phyloP scores from a whole-genome alignment of 2,329 filamentous ascomycete species.

The Fusarium sp. region DNA sequence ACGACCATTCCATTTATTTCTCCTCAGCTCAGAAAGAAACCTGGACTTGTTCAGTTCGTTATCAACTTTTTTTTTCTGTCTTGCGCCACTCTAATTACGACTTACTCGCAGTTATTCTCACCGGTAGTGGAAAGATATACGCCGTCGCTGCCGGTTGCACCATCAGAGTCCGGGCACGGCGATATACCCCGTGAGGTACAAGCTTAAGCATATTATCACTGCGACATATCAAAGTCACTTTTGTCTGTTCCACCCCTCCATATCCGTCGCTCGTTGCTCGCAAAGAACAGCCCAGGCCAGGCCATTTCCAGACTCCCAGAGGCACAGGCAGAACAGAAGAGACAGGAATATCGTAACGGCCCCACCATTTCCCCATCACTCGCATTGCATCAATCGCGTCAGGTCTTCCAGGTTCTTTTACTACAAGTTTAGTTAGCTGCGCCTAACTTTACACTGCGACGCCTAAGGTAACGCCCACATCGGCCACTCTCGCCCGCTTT shows the following conservation, averaged over 20 bases:
- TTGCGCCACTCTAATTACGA: slow-evolving; percentile 15
- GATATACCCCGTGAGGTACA: slow-evolving; percentile 30
- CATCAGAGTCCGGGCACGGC: slow-evolving; percentile 24
- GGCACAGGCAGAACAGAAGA: background rate
- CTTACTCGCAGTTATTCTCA: background rate
- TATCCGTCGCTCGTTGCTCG: slow-evolving; percentile 28
- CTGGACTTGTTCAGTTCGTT: slow-evolving; percentile 2
- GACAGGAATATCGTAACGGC: slow-evolving; percentile 2
- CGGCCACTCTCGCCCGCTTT: slow-evolving; percentile 39
- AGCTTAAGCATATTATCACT: slow-evolving; percentile 11
- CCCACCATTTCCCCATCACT: slow-evolving; percentile 32
- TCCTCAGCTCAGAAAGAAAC: slow-evolving; percentile 3
- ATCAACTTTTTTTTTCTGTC: background rate
- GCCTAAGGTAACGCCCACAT: slow-evolving; percentile 38
- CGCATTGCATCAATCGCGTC: slow-evolving; percentile 25
- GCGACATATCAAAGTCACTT: slow-evolving; percentile 26
- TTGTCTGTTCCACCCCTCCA: slow-evolving; percentile 19
- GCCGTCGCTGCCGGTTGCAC: slow-evolving; percentile 32
- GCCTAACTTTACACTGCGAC: slow-evolving; percentile 5
- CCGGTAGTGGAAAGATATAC: slow-evolving; percentile 20
- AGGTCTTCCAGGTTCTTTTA: slow-evolving; percentile 8
- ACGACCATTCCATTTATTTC: slow-evolving; percentile 10
- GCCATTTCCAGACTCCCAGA: background rate
- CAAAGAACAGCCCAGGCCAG: slow-evolving; percentile 9
- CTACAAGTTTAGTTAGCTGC: background rate